Evolutionary conservation across 1,284 basidiomycete genomes (phyloP).

Genomic region (Fistulinella cinereoalba): DNA sequence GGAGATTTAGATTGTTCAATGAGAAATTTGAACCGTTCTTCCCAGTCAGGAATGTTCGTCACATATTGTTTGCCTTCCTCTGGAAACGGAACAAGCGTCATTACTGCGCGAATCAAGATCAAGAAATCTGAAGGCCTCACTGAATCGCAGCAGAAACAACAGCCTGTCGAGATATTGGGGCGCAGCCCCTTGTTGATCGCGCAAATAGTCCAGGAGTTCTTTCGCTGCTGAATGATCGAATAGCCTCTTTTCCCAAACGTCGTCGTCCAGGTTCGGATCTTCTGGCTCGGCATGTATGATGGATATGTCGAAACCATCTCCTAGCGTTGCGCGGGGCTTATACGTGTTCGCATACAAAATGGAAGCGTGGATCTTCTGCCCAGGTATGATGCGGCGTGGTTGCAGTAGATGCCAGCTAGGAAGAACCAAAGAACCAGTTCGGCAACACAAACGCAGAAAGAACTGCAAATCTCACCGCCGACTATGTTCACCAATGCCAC

Average conservation of each 20-base stretch:
- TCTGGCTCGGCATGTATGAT: constrained; percentile 7
- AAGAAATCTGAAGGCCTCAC: constrained; percentile 8
- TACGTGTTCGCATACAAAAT: constrained; percentile 21
- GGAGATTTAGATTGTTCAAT: not conserved
- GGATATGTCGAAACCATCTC: constrained; percentile 29
- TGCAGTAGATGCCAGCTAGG: constrained; percentile 19
- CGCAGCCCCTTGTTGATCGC: constrained; percentile 1
- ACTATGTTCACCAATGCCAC: constrained; percentile 6
- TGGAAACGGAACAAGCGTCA: not conserved
- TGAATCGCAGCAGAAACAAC: constrained; percentile 13
- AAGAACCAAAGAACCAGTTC: not conserved
- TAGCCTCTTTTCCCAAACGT: not conserved
- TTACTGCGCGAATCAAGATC: not conserved
- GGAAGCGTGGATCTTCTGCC: constrained; percentile 32
- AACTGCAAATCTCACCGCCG: not conserved
- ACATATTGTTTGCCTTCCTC: not conserved
- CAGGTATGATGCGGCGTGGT: constrained; percentile 29
- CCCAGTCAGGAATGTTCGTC: not conserved
- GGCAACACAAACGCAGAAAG: not conserved
- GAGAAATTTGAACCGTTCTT: not conserved
- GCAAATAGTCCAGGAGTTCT: not conserved
- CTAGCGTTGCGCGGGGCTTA: constrained; percentile 23
- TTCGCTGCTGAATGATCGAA: not conserved
- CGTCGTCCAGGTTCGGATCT: not conserved
- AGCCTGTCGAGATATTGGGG: constrained; percentile 12